These are phyloP conservation scores for Kwoniella europaea DNA, from an alignment of 768 basidiomycete species.

Conservation along the genomic window DNA sequence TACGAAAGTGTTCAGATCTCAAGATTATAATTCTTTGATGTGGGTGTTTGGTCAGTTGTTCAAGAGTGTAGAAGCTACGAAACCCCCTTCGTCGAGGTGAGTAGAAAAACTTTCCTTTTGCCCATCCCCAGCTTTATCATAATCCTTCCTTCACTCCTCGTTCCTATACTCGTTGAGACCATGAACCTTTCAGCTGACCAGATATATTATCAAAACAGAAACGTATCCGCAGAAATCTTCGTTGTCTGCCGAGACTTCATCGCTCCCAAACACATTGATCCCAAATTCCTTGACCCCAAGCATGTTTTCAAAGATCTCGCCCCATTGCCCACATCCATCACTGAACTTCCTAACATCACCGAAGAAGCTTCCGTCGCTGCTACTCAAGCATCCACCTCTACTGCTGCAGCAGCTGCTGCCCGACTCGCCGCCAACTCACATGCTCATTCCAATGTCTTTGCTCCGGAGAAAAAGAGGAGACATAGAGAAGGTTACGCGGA, in stretches of 20 bases:
- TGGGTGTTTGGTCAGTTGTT: conserved; percentile 99
- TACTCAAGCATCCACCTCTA: conserved; percentile 37
- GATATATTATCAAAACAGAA: conserved; percentile 62
- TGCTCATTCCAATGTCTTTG: conserved; percentile 80
- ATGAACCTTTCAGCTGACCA: too few relatives aligned
- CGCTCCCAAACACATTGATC: conserved; percentile 93
- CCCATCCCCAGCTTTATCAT: neutral
- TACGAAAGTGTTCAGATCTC: conserved; percentile 97
- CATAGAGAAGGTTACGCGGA: conserved; percentile 94
- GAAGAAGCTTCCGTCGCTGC: conserved; percentile 21
- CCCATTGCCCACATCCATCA: conserved; percentile 50
- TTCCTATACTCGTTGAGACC: too few relatives aligned
- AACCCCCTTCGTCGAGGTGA: conserved; percentile 94
- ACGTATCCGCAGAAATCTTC: conserved; percentile 99
- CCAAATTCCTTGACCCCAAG: conserved; percentile 95
- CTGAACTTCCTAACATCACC: conserved; percentile 17
- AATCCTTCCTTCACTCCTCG: neutral
- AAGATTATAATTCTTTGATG: conserved; percentile 96
- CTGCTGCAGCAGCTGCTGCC: conserved; percentile 59
- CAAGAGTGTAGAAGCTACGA: conserved; percentile 94
- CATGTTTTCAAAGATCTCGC: conserved; percentile 89
- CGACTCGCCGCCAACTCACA: conserved; percentile 71
- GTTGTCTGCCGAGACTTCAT: conserved; percentile 95
- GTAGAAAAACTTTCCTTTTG: conserved; percentile 31
- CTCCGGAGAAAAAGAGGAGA: conserved; percentile 93